Base-by-base conservation (phyloP, 805 yeast genomes). In the Saturnispora silvae region DNA sequence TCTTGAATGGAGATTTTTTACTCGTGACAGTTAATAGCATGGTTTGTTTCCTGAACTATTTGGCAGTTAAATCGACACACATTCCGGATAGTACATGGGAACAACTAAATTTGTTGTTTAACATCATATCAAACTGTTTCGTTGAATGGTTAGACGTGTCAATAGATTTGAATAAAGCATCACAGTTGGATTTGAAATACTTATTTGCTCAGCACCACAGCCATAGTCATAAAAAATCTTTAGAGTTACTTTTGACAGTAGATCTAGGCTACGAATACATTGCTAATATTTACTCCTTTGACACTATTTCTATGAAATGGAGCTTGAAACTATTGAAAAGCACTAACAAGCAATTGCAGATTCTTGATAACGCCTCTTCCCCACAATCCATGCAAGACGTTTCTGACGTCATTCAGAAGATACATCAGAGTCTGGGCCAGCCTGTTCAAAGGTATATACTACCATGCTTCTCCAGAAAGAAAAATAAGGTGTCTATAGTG, bases 101-200 rank as follows among this genome's bases (percentile, higher is more conserved):
- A 29, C 25, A 43, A 4, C 13, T 52, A 9, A 50, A 41, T 31
- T 38, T 50, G n/a, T 45, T 53, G 7, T 31, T 48, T 7, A 53
- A 42, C 28, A 40, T 54, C 7, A 29, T 54, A 15, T 40, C 45
- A 1, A 45, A 44, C 4, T 45, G 35, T 6, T 40, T 37, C 26
- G 26, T 16, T 13, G 17, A 35, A 11, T 24, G 19, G 15, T 16
- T 43, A 6, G 16, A n/a, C 3, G 24, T 40, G 13, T 23, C 20
- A n/a, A 14, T 35, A 10, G 28, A 30, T 14, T 28, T 14, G 5
- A 20, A 28, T 28, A 37, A 28, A 19, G 23, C 30, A 8, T 22
- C 32, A 4, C 22, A 32, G 17, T 11, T 36, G 26, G 39, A 36
- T 16, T 30, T 31, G 33, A 24, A 30, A 17, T 25, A 20, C 11